Base-by-base conservation (phyloP, 176 grass and related monocot genomes). In the Carex cristatella region DNA sequence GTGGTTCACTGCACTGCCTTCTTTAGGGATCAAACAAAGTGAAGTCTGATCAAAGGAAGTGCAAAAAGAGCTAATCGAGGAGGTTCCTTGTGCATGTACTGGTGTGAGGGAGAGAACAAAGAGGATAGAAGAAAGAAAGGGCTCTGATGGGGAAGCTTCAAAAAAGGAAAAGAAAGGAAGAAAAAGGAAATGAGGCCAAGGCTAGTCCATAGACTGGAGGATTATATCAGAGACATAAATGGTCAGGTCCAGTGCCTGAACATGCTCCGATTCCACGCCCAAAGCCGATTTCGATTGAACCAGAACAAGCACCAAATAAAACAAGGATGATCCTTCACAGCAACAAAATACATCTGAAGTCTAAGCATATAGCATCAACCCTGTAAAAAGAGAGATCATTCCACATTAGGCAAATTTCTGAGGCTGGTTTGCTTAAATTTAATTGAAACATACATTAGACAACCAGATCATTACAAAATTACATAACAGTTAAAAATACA, bases 251-350 rank as follows among this genome's bases (percentile, higher is more conserved):
- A 64, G 15, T 81, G 57, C 60, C 79, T 33, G 37, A 81, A 81
- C 31, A 35, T 81, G 79, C 5, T 81, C 18, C 56, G 79, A 40
- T 81, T 81, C 57, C 79, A 63, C 12, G 35, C 27, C 77, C 77
- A 60, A 14, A 61, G 28, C 28, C 54, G 8, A 40, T 80, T 80
- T 80, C 77, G 55, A 51, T 58, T 94, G 77, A 94, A 94, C 89
- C 89, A 94, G 87, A 94, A 94, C 61, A 89, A 89, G 85, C 83
- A 88, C 70, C 79, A 91, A 86, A 88, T 84, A 74, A 94, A 89
- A 86, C 87, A 94, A 57, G 87, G 87, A 82, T 68, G 86, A 87
- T 82, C 92, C 76, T 87, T 86, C 6, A 80, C 35, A 13, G 87
- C 14, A 84, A 91, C 92, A 94, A 86, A 63, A 63, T 40, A 61